Conservation (phyloP, 768 basidiomycete genomes). For the Trametes villosa region DNA sequence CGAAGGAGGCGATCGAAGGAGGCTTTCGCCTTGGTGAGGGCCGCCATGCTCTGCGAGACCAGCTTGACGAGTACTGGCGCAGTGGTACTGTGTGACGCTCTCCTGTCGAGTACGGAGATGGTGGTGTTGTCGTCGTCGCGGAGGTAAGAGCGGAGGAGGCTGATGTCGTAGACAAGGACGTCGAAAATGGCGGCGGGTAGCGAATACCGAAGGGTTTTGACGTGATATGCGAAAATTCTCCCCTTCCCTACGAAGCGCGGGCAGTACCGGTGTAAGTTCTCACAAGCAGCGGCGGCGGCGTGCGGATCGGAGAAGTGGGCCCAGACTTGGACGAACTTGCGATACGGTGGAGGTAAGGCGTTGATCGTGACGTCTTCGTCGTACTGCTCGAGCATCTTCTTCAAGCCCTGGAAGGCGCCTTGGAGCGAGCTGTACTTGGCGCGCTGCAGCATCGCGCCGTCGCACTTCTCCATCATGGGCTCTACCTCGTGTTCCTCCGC, state of each 20-base stretch:
- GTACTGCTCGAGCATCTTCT: slow-evolving; percentile 39
- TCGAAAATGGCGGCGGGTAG: slow-evolving; percentile 45
- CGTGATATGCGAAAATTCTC: slow-evolving; percentile 53
- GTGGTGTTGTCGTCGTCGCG: slow-evolving; percentile 39
- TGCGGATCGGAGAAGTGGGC: slow-evolving; percentile 55
- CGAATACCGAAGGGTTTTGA: slow-evolving; percentile 53
- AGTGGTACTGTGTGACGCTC: background rate
- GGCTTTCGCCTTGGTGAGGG: slow-evolving; percentile 59
- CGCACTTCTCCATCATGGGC: slow-evolving; percentile 32
- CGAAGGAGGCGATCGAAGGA: slow-evolving; percentile 64
- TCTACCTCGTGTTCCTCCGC: background rate
- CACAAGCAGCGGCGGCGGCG: slow-evolving; percentile 57
- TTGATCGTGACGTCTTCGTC: slow-evolving; percentile 50
- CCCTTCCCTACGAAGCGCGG: slow-evolving; percentile 52
- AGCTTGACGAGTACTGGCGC: slow-evolving; percentile 49
- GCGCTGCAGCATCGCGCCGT: slow-evolving; percentile 55
- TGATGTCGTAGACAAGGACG: slow-evolving; percentile 50
- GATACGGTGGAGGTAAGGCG: slow-evolving; percentile 54
- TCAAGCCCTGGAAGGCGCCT: slow-evolving; percentile 43
- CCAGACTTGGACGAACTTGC: slow-evolving; percentile 53
- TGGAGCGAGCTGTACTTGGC: slow-evolving; percentile 47
- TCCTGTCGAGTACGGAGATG: slow-evolving; percentile 31
- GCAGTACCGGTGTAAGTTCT: slow-evolving; percentile 49
- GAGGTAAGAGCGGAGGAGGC: slow-evolving; percentile 43
- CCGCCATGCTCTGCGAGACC: slow-evolving; percentile 51